Evolutionary conservation across 129 eudicot genomes (phyloP).

Genomic region (Tagetes erecta): DNA sequence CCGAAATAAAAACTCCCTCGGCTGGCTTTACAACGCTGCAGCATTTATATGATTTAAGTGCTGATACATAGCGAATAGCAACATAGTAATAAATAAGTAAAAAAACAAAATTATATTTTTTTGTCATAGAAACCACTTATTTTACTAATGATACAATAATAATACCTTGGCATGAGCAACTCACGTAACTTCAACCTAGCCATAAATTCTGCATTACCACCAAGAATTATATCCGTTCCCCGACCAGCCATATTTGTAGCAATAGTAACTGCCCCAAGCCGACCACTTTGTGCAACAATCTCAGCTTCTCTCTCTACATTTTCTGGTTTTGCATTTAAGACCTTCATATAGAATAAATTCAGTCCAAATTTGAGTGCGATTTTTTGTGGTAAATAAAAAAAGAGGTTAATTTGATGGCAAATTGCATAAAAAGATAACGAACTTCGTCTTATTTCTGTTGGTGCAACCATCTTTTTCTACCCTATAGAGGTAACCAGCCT

Average conservation of each 20-base stretch:
- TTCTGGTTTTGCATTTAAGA: conserved; percentile 98
- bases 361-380: conserved; percentile 14
- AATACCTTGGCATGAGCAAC: conserved; percentile 95
- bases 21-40: conserved; percentile 87
- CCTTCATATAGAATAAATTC: conserved; percentile 41
- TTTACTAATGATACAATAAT: conserved; percentile 15
- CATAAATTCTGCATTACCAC: conserved; percentile 99
- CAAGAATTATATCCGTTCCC: conserved; percentile 98
- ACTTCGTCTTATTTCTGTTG: conserved; percentile 3
- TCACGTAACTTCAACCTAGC: conserved; percentile 98
- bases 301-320: conserved; percentile 99
- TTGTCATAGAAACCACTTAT: not conserved
- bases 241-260: conserved; percentile 99
- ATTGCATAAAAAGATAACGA: conserved; percentile 15
- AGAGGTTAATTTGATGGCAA: not conserved
- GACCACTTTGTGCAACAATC: conserved; percentile 99
- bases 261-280: conserved; percentile 94
- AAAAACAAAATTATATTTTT: not conserved
- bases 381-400: conserved; percentile 9
- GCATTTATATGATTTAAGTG: conserved; percentile 24
- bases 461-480: not conserved
- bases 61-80: conserved; percentile 10
- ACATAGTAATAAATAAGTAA: conserved; percentile 6
- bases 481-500: not conserved
- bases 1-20: conserved; percentile 89